Conservation (phyloP, 257 asterid genomes). For the Rubia yunnanensis region DNA sequence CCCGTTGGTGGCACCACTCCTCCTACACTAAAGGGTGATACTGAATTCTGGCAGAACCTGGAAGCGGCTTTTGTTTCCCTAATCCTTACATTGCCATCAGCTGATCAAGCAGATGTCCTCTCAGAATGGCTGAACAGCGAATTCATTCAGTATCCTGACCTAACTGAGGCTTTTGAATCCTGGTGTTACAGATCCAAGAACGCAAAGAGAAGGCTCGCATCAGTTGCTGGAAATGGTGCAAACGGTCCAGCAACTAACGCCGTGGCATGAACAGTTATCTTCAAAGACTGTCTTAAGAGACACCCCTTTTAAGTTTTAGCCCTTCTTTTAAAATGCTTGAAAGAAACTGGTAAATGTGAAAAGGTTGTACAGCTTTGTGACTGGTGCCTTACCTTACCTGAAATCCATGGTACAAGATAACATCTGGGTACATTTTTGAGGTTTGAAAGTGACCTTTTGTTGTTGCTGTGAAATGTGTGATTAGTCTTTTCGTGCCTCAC, state of each 20-base stretch:
- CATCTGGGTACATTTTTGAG: background rate
- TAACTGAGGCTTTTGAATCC: constrained; percentile 79
- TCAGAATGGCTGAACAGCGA: constrained; percentile 61
- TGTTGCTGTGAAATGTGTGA: background rate
- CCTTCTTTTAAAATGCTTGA: background rate
- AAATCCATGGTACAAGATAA: background rate
- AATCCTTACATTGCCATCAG: constrained; percentile 67
- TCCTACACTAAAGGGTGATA: constrained; percentile 32
- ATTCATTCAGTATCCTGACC: constrained; percentile 59
- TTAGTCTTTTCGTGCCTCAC: background rate
- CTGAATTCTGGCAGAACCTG: constrained; percentile 69
- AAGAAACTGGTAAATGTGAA: background rate
- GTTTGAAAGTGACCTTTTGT: background rate
- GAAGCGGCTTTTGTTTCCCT: constrained; percentile 66
- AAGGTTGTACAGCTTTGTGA: constrained; percentile 4
- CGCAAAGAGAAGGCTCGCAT: constrained; percentile 52
- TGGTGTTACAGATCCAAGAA: constrained; percentile 93
- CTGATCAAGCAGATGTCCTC: constrained; percentile 66
- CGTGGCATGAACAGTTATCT: constrained; percentile 20
- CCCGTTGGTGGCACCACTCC: constrained; percentile 39
- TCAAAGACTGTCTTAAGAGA: background rate
- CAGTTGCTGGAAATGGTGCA: constrained; percentile 27
- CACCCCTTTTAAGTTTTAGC: background rate
- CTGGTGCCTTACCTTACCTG: too few relatives aligned
- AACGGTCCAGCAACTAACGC: constrained; percentile 22